A percentile compares a stretch with the other conserved stretches of the same genome.
These are phyloP conservation scores for Nicotiana obtusifolia DNA, from an alignment of 257 asterid genomes.

Conservation along the genomic window DNA sequence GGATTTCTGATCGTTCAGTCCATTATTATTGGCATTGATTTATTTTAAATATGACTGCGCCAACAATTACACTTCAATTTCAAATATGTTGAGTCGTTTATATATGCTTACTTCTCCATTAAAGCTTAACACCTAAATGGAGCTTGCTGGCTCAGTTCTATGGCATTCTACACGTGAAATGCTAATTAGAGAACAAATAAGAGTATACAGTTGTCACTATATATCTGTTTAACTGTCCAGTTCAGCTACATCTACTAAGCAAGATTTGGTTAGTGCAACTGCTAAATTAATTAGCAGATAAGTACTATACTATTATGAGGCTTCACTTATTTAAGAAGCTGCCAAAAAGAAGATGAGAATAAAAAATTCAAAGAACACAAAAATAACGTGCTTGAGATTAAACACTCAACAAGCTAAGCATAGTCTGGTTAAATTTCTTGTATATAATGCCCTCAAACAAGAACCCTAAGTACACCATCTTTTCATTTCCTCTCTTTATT, in stretches of 20 bases:
- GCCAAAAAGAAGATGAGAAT: neutral
- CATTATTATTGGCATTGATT: too few relatives aligned
- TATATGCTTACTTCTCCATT: too few relatives aligned
- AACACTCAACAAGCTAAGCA: neutral
- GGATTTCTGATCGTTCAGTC: neutral
- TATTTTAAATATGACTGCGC: too few relatives aligned
- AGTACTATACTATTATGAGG: too few relatives aligned
- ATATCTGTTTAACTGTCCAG: neutral
- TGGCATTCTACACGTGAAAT: neutral
- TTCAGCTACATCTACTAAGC: neutral
- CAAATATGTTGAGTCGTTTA: too few relatives aligned
- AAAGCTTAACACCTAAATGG: neutral
- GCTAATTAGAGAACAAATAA: neutral
- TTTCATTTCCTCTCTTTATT: neutral
- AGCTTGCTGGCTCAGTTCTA: neutral
- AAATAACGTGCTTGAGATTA: neutral
- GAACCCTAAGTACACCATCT: neutral
- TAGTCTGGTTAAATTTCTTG: neutral
- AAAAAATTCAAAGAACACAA: neutral
- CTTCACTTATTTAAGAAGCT: neutral
- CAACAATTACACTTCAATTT: too few relatives aligned
- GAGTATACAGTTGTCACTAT: too few relatives aligned
- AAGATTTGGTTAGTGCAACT: neutral
- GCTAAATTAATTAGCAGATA: too few relatives aligned
- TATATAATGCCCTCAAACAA: neutral